Evolutionary conservation across 768 basidiomycete species (phyloP), one percentile per base, ranked within the genome.

Genomic region (Hirschioporus abietinus): DNA sequence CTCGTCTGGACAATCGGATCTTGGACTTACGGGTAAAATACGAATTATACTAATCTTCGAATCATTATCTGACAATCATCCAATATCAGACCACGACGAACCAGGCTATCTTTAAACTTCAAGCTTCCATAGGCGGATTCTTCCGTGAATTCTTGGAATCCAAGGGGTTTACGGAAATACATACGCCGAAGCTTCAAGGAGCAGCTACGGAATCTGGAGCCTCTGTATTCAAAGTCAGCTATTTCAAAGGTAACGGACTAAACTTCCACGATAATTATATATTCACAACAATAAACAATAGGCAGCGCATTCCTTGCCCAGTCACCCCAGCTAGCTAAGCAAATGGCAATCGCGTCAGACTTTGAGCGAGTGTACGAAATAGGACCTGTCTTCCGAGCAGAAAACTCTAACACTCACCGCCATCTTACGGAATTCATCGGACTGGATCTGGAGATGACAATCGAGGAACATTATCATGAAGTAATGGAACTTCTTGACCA

Each of bases 401-500:
- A 99, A 78, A 88, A 99, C 77, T 91, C 96, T 61, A 94, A 96
- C 78, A 99, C 97, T 1, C 94, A 98, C 75, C 91, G 97, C 63
- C 97, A 99, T 81, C 83, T 99, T 80, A 99, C 97, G 23, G 97
- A 99, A 77, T 99, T 98, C 78, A 91, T 95, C 70, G 97, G 97
- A 30, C 90, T 99, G 71, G 97, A 99, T 91, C 84, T 99, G 70
- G 97, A 99, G 78, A 99, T 99, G 97, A 84, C 89, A 4, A 95
- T 99, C 71, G 95, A 99, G 76, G 96, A 98, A 76, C 95, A 99
- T 76, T 99, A 99, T 74, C 96, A 99, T 78, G 97, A 99, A 78
- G 95, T 95, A 36, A 83, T 99, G 82, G 95, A 97, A 72, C 78
- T 95, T 25, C 85, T 99, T 67, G 97, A 99, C 75, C 84, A 83